These are phyloP conservation scores for Dothidotthia symphoricarpi DNA, from an alignment of 2,329 filamentous ascomycete species.

Conservation along the genomic window DNA sequence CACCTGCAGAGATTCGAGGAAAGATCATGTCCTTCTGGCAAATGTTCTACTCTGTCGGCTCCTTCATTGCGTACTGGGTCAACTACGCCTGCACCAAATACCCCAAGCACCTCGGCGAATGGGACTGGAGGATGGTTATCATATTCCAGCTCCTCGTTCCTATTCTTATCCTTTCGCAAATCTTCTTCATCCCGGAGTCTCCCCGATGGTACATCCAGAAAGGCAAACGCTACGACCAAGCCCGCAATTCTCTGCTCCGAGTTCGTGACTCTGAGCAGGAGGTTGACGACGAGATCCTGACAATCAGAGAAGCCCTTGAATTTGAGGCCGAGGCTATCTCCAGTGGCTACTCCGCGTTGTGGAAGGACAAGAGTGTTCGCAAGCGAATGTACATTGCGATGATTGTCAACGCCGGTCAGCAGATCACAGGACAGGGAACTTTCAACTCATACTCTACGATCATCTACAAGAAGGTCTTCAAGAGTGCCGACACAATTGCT, in stretches of 20 bases:
- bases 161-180: slow-evolving; percentile 57
- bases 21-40: slow-evolving; percentile 71
- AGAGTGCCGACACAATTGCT: slow-evolving; percentile 55
- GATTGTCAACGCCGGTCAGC: slow-evolving; percentile 68
- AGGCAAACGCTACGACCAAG: slow-evolving; percentile 59
- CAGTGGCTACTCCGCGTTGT: slow-evolving; percentile 62
- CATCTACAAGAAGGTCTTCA: slow-evolving; percentile 71
- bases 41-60: slow-evolving; percentile 63
- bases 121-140: slow-evolving; percentile 72
- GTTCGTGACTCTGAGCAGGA: slow-evolving; percentile 65
- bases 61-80: slow-evolving; percentile 63
- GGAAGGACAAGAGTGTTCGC: slow-evolving; percentile 67
- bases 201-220: slow-evolving; percentile 68
- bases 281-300: slow-evolving; percentile 64
- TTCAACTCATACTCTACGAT: slow-evolving; percentile 72
- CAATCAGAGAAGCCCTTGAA: slow-evolving; percentile 66
- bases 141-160: slow-evolving; percentile 72
- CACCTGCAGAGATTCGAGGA: slow-evolving; percentile 63
- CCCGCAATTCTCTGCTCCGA: slow-evolving; percentile 55
- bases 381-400: slow-evolving; percentile 66
- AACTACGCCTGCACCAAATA: slow-evolving; percentile 62
- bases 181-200: slow-evolving; percentile 64
- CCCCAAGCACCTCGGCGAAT: slow-evolving; percentile 58
- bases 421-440: slow-evolving; percentile 70
- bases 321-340: slow-evolving; percentile 70